phyloP scores from a whole-genome alignment of 148 eudicot genomes.

The Rhododendron griersonianum region DNA sequence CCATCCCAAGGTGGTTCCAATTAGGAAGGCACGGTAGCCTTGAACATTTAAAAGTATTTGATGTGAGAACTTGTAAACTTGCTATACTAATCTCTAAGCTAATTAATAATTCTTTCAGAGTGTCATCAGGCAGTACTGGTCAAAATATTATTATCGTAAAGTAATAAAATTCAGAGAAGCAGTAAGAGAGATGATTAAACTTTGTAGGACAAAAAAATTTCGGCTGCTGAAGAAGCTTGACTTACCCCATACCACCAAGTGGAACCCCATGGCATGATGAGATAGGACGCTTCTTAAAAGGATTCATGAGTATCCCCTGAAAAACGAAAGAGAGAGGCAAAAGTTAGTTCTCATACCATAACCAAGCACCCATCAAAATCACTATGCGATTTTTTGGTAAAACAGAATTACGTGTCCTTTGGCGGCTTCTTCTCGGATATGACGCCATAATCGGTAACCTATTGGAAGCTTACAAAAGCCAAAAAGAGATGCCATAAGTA shows the following conservation, averaged over 20 bases:
- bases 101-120: not conserved
- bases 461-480: constrained; percentile 57
- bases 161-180: not conserved
- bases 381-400: not conserved
- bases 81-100: not conserved
- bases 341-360: not conserved
- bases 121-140: not conserved
- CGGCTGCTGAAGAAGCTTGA: constrained; percentile 6
- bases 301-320: constrained; percentile 69
- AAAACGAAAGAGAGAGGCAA: constrained; percentile 4
- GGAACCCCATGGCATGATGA: constrained; percentile 88
- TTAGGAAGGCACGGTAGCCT: not conserved
- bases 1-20: not conserved
- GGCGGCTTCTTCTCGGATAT: constrained; percentile 58
- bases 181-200: not conserved
- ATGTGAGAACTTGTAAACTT: not conserved
- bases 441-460: constrained; percentile 79
- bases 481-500: not conserved
- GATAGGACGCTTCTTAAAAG: constrained; percentile 52
- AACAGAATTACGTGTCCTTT: constrained; percentile 53
- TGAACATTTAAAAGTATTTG: not conserved
- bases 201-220: not conserved
- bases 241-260: constrained; percentile 93
- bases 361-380: constrained; percentile 1
- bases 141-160: not conserved